A percentile compares a stretch with the other conserved stretches of the same genome.
Conservation (phyloP, 768 basidiomycete genomes). For the Sporobolomyces pararoseus region DNA sequence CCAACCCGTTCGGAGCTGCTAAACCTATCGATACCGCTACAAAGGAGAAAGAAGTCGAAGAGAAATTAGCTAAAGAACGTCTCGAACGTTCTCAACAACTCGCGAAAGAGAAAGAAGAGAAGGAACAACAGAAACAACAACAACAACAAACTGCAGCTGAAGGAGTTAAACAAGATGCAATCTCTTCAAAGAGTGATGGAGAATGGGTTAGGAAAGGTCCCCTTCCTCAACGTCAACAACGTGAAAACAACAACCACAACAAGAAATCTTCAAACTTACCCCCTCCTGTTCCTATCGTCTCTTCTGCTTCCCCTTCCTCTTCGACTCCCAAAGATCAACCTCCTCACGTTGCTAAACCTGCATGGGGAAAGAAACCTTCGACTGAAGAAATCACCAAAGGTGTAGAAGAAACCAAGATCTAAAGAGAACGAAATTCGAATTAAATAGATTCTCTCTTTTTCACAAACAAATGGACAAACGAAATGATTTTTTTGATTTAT, state of each 20-base stretch:
- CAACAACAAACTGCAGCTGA: neutral
- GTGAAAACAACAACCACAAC: no score
- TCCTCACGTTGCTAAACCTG: conserved; percentile 6
- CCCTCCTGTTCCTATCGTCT: conserved; percentile 19
- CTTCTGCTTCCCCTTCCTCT: no score
- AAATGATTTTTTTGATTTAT: neutral
- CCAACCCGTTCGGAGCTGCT: conserved; percentile 83
- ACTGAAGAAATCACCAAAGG: conserved; percentile 25
- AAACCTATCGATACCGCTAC: conserved; percentile 79
- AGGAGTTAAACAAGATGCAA: neutral
- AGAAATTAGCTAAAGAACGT: conserved; percentile 64
- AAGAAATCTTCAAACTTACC: neutral
- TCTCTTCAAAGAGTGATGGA: conserved; percentile 17
- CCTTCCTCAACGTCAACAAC: neutral
- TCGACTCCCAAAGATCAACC: conserved; percentile 11
- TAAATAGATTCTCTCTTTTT: neutral
- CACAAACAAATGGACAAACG: neutral
- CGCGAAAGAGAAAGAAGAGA: conserved; percentile 2
- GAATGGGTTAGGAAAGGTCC: conserved; percentile 31
- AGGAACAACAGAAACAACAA: neutral
- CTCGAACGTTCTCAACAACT: neutral
- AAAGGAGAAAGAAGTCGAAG: conserved; percentile 67
- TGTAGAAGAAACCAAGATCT: conserved; percentile 26
- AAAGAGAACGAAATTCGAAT: neutral
- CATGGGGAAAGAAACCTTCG: neutral